These are phyloP conservation scores for Phytophthora aleatoria DNA, from an alignment of 352 stramenopile genomes.

Conservation along the genomic window DNA sequence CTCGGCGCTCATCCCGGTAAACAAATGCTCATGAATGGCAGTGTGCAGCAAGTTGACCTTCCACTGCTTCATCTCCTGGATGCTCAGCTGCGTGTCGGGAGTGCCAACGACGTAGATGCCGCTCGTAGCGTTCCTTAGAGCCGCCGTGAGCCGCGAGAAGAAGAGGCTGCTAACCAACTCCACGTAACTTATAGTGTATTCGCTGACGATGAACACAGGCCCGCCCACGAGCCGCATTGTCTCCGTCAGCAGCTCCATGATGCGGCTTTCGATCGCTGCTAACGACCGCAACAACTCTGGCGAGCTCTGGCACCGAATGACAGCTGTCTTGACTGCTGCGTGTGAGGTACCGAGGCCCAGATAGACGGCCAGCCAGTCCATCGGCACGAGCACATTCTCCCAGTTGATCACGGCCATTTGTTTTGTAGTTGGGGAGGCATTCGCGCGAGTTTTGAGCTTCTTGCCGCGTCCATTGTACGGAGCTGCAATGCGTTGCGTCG, in stretches of 20 bases:
- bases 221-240: conserved; percentile 24
- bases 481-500: conserved; percentile 9
- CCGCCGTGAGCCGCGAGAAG: conserved; percentile 47
- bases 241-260: conserved; percentile 42
- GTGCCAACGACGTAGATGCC: conserved; percentile 54
- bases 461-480: conserved; percentile 7
- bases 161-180: conserved; percentile 50
- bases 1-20: conserved; percentile 2
- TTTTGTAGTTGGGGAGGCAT: neutral
- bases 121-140: conserved; percentile 29
- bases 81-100: conserved; percentile 37
- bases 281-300: conserved; percentile 19
- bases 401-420: conserved; percentile 52
- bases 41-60: conserved; percentile 55
- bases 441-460: neutral
- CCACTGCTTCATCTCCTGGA: conserved; percentile 48
- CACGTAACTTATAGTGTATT: conserved; percentile 44
- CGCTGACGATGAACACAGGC: conserved; percentile 53
- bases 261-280: conserved; percentile 36
- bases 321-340: conserved; percentile 33
- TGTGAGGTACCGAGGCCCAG: conserved; percentile 36
- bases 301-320: conserved; percentile 15
- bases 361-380: conserved; percentile 40
- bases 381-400: conserved; percentile 58
- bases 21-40: conserved; percentile 42